phyloP scores from a whole-genome alignment of 2,329 filamentous ascomycete genomes.

The Escovopsis sp. region DNA sequence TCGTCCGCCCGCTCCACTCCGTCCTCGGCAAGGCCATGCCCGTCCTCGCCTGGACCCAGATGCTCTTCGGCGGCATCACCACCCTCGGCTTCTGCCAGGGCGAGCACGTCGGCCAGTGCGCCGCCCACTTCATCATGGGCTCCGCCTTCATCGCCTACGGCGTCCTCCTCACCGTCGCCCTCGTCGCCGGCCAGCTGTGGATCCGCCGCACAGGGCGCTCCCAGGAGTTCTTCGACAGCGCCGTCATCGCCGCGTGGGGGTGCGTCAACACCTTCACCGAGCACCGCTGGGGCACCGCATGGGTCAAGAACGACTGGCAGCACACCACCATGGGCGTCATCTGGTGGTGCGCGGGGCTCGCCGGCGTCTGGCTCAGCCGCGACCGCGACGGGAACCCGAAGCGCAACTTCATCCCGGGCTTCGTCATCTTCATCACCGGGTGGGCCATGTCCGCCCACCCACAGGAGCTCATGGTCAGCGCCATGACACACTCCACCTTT shows the following conservation, averaged over 20 bases:
- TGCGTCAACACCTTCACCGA: slow-evolving; percentile 98
- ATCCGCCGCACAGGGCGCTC: slow-evolving; percentile 67
- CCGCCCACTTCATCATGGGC: slow-evolving; percentile 98
- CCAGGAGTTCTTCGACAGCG: slow-evolving; percentile 92
- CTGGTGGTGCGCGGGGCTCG: slow-evolving; percentile 90
- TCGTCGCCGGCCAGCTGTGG: slow-evolving; percentile 83
- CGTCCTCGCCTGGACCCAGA: slow-evolving; percentile 77
- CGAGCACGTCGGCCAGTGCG: slow-evolving; percentile 83
- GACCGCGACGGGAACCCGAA: slow-evolving; percentile 73
- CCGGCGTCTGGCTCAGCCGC: slow-evolving; percentile 83
- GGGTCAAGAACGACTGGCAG: slow-evolving; percentile 90
- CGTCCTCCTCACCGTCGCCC: slow-evolving; percentile 69
- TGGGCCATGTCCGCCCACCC: slow-evolving; percentile 93
- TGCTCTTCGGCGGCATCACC: slow-evolving; percentile 91
- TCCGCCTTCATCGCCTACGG: slow-evolving; percentile 92
- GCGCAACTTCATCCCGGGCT: slow-evolving; percentile 82
- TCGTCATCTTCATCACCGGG: slow-evolving; percentile 83
- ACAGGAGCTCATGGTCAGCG: slow-evolving; percentile 69
- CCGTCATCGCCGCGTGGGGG: slow-evolving; percentile 86
- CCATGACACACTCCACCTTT: slow-evolving; percentile 77
- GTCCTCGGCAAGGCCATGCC: slow-evolving; percentile 80
- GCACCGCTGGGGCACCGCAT: slow-evolving; percentile 78
- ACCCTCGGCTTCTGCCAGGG: slow-evolving; percentile 82
- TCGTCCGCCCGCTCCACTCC: slow-evolving; percentile 60
- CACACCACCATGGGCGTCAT: slow-evolving; percentile 99